Conservation (phyloP, 768 basidiomycete genomes). For the Mycena belliarum region DNA sequence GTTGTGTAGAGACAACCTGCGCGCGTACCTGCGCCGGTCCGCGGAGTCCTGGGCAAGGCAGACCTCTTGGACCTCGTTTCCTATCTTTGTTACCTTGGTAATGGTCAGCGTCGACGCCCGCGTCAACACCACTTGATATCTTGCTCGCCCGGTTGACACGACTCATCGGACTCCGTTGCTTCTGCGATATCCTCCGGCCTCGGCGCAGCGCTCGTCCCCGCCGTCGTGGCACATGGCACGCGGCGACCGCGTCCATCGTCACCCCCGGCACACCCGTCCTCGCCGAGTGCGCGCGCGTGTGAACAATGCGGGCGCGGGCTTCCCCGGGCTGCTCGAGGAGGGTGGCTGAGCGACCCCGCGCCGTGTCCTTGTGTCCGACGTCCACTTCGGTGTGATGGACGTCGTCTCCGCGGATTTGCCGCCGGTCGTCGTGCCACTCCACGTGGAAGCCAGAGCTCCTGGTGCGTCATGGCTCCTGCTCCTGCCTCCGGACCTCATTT, state of each 20-base stretch:
- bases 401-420: conserved; percentile 46
- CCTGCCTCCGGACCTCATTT: background rate
- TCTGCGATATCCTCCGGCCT: conserved; percentile 41
- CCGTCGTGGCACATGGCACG: conserved; percentile 41
- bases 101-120: too few relatives aligned
- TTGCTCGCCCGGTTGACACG: background rate
- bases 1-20: conserved; percentile 62
- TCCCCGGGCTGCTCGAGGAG: conserved; percentile 38
- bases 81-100: too few relatives aligned
- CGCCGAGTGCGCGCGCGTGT: conserved; percentile 33
- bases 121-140: conserved; percentile 20
- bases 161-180: too few relatives aligned
- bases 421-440: conserved; percentile 39
- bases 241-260: conserved; percentile 46
- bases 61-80: too few relatives aligned
- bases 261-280: conserved; percentile 42
- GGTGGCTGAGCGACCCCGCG: conserved; percentile 37
- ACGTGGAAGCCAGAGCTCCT: conserved; percentile 37
- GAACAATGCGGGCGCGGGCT: conserved; percentile 45
- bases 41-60: conserved; percentile 72
- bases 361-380: conserved; percentile 28
- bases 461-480: conserved; percentile 25
- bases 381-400: conserved; percentile 46
- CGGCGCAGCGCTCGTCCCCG: conserved; percentile 37
- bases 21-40: conserved; percentile 74